Conservation (phyloP, 371 early-diverging fungal genomes). For the Actinomucor elegans region DNA sequence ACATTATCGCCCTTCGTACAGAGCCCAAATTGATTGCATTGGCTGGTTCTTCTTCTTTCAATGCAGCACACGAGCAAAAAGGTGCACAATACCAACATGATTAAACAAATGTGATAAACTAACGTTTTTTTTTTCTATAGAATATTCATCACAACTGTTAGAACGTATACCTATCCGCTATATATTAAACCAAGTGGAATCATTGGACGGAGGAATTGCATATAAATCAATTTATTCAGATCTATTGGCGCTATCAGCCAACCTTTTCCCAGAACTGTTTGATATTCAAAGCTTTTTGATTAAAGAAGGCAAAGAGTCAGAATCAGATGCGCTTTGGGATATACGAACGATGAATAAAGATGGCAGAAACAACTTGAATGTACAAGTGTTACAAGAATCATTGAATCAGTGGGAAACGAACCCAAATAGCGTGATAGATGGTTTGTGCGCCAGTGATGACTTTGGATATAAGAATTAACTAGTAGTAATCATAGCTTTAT, state of each 20-base stretch:
- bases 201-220: constrained; percentile 21
- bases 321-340: constrained; percentile 13
- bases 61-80: constrained; percentile 16
- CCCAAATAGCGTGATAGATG: constrained; percentile 2
- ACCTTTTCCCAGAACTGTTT: constrained; percentile 51
- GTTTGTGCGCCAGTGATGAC: no score
- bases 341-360: not conserved
- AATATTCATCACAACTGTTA: constrained; percentile 34
- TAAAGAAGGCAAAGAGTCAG: constrained; percentile 37
- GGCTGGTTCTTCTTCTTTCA: constrained; percentile 6
- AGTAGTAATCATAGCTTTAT: constrained; percentile 17
- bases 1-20: constrained; percentile 33
- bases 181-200: constrained; percentile 42
- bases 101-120: not conserved
- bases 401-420: constrained; percentile 18
- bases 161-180: constrained; percentile 43
- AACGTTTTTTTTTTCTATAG: constrained; percentile 9
- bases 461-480: no score
- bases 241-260: constrained; percentile 40
- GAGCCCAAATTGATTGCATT: constrained; percentile 28
- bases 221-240: constrained; percentile 47
- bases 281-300: constrained; percentile 43
- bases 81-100: no score
- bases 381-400: not conserved
- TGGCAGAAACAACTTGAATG: not conserved